Percentiles rank a stretch among this genome's conserved stretches.
Evolutionary conservation across 495 filamentous ascomycete genomes (phyloP).

Genomic region (Penicillium antarcticum): DNA sequence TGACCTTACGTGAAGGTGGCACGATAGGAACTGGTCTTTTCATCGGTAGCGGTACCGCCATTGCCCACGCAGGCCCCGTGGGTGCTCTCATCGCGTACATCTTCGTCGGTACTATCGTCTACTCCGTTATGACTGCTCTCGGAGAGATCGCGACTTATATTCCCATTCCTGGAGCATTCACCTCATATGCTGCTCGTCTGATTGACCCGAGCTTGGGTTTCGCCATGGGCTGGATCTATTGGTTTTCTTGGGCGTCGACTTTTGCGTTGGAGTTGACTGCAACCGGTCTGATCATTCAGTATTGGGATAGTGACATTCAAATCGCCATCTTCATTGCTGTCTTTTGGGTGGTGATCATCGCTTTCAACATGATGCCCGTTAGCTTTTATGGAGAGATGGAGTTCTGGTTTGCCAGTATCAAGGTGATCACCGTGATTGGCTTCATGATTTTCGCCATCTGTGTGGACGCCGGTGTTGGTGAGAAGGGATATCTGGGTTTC

Average conservation of each 20-base stretch:
- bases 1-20: slow-evolving; percentile 61
- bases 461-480: slow-evolving; percentile 59
- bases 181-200: slow-evolving; percentile 69
- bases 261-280: slow-evolving; percentile 75
- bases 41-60: slow-evolving; percentile 67
- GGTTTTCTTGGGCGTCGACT: slow-evolving; percentile 61
- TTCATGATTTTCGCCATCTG: slow-evolving; percentile 68
- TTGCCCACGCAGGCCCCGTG: slow-evolving; percentile 63
- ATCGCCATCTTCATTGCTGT: slow-evolving; percentile 73
- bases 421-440: slow-evolving; percentile 62
- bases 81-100: slow-evolving; percentile 69
- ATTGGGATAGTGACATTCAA: slow-evolving; percentile 61
- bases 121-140: slow-evolving; percentile 52
- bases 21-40: slow-evolving; percentile 81
- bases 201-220: slow-evolving; percentile 74
- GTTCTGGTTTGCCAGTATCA: slow-evolving; percentile 65
- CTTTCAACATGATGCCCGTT: slow-evolving; percentile 63
- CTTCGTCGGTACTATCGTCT: slow-evolving; percentile 60
- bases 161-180: slow-evolving; percentile 73
- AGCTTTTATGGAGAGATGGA: slow-evolving; percentile 60
- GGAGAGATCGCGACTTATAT: slow-evolving; percentile 79
- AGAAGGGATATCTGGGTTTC: slow-evolving; percentile 58
- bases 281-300: slow-evolving; percentile 70
- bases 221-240: slow-evolving; percentile 78
- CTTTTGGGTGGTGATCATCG: slow-evolving; percentile 66